Evolutionary conservation across 2,329 filamentous ascomycete species (phyloP).

Genomic region (Pseudogymnoascus sp.): DNA sequence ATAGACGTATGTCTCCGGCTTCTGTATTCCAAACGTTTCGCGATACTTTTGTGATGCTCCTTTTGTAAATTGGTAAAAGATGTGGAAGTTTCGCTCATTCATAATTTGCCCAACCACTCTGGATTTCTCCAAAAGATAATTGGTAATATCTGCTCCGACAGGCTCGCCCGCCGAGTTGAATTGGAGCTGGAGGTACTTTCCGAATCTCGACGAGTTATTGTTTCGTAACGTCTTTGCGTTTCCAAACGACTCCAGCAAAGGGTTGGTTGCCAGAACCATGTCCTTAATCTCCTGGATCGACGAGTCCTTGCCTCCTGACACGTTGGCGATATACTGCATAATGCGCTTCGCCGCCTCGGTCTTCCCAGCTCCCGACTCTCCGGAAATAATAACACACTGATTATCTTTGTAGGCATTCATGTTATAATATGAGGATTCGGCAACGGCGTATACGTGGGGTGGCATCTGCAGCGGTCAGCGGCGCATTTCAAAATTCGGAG

Average conservation of each 20-base stretch:
- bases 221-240: slow-evolving; percentile 97
- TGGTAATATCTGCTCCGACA: slow-evolving; percentile 93
- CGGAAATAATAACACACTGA: slow-evolving; percentile 98
- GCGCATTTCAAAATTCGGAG: not conserved
- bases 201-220: slow-evolving; percentile 97
- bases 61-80: slow-evolving; percentile 98
- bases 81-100: slow-evolving; percentile 97
- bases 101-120: slow-evolving; percentile 90
- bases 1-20: slow-evolving; percentile 87
- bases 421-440: slow-evolving; percentile 95
- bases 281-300: slow-evolving; percentile 97
- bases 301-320: slow-evolving; percentile 64
- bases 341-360: slow-evolving; percentile 97
- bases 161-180: slow-evolving; percentile 90
- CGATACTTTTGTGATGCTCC: slow-evolving; percentile 81
- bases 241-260: slow-evolving; percentile 91
- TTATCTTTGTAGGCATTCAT: slow-evolving; percentile 99
- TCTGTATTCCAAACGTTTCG: slow-evolving; percentile 82
- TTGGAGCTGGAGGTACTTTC: slow-evolving; percentile 95
- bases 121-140: slow-evolving; percentile 92
- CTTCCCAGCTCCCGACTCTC: slow-evolving; percentile 96
- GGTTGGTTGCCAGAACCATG: slow-evolving; percentile 98
- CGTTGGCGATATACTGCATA: slow-evolving; percentile 99
- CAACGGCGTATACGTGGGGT: slow-evolving; percentile 95
- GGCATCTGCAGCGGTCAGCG: slow-evolving; percentile 46